Evolutionary conservation across 2,329 filamentous ascomycete genomes (phyloP), one percentile per base, ranked within the genome.

Genomic region (Diplocarpon mali): DNA sequence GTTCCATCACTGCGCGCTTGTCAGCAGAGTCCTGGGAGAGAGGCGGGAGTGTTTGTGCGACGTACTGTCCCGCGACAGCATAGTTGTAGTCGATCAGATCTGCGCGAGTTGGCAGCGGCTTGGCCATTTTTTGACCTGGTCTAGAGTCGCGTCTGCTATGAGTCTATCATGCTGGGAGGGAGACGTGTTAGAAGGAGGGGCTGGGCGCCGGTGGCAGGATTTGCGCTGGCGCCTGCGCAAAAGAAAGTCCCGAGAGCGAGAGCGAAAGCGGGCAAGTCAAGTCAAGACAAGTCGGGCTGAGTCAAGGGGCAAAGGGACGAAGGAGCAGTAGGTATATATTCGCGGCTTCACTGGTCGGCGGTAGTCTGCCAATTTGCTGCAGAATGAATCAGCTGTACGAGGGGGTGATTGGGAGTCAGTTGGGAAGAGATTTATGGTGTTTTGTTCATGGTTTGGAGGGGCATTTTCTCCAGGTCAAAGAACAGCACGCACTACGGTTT

Each of bases 41-140:
- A 17, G 42, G 20, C 32, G 15, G 36, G 42, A 29, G 15, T 35
- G 10, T 15, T 41, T 36, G 41, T 32, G 46, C 38, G 42, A 75
- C 84, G 73, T 72, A 89, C 85, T 93, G 86, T 65, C 86, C 86
- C 51, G 86, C 86, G 50, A 88, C 86, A 40, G 83, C 85, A 59
- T 86, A 73, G 56, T 78, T 76, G 65, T 83, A 92, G 43, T 79
- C 72, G 53, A 78, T 69, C 37, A 89, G 70, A 47, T 80, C 76
- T 45, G 75, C 69, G 44, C 45, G 53, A 13, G 48, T 49, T 5
- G 59, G 59, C 34, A 79, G 64, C 35, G 62, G 57, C 51, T 60
- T 64, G 11, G 62, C 51, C 64, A 69, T 69, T 36, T 54, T 62
- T 44, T 9, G 4, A 14, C 11, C 30, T 53, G 50, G 45, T 54